Evolutionary conservation across 1,284 basidiomycete species (phyloP).

Genomic region (Schizophyllum commune): DNA sequence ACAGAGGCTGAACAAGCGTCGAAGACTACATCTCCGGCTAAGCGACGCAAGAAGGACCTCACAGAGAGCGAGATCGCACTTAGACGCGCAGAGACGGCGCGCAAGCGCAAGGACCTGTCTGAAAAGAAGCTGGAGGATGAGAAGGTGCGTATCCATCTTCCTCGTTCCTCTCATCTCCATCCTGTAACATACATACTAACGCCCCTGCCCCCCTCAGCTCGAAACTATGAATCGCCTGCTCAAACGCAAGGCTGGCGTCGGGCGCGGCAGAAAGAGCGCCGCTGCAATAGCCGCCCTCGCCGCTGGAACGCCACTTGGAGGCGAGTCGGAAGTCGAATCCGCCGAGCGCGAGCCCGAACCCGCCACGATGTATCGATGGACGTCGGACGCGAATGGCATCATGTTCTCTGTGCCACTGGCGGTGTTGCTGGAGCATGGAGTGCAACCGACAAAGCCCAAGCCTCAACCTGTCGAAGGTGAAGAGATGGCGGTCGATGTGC

Average conservation of each 20-base stretch:
- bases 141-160: constrained; percentile 8
- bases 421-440: background rate
- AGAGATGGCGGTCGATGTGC: background rate
- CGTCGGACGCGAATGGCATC: constrained; percentile 7
- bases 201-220: constrained; percentile 1
- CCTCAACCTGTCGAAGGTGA: background rate
- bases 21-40: background rate
- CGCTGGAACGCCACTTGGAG: background rate
- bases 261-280: constrained; percentile 8
- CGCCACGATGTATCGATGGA: constrained; percentile 11
- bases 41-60: background rate
- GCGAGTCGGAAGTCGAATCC: constrained; percentile 1
- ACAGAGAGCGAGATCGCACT: constrained; percentile 9
- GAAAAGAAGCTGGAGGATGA: constrained; percentile 14
- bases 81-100: constrained; percentile 12
- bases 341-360: background rate
- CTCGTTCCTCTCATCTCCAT: background rate
- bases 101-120: constrained; percentile 14
- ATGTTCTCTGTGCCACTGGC: background rate
- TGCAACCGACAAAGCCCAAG: background rate
- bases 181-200: background rate
- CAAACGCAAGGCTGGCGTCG: background rate
- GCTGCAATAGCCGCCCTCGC: constrained; percentile 3
- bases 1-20: background rate
- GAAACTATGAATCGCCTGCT: constrained; percentile 14